Evolutionary conservation across 139 green algal species (phyloP), one percentile per base, ranked within the genome.

Genomic region (Eudorina sp.): DNA sequence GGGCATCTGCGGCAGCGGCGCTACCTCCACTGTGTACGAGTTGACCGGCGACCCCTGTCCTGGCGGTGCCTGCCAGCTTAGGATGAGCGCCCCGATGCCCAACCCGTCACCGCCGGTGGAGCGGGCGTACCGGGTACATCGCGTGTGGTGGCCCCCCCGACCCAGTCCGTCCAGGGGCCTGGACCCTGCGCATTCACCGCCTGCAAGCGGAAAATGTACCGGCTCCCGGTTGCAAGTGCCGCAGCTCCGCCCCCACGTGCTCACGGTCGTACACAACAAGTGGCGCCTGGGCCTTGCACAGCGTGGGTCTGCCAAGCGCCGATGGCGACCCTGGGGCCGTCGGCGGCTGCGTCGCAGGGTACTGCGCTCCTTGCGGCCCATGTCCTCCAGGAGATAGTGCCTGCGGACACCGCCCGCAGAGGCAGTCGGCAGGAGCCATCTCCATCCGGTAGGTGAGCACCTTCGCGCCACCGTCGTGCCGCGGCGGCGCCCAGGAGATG

Each of bases 361-460:
- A 41, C 55, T 34, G 73, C 41, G 31, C 62, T 64, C 27, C 73
- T 29, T 38, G 31, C 51, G n/a, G 53, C 13, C 43, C 38, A 53
- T 53, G 27, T 55, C 21, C 1, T 25, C 9, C 48, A 73, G 53
- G 23, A 25, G 70, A 55, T 29, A 40, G 72, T 62, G 53, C 53
- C 7, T 62, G 53, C 27, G 66, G 86, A 46, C 83, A 80, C 16
- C 34, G 48, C 19, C 66, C 83, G 69, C 83, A 88, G 1, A 73
- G 31, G 68, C 83, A 88, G 6, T 73, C 66, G 36, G 83, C 83
- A 0, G 66, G 46, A 2, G 83, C 83, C 85, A 94, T 90, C 84
- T 96, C 93, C 69, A 97, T 81, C 0, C 89, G 83, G 90, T 95
- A 97, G 58, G 40, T 41, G 19, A 53, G 90, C 11, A 97, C 75